Percentiles rank a stretch among this genome's conserved stretches.
These are phyloP conservation scores for Polychaeton citri DNA, from an alignment of 2,329 filamentous ascomycete species.

Conservation along the genomic window DNA sequence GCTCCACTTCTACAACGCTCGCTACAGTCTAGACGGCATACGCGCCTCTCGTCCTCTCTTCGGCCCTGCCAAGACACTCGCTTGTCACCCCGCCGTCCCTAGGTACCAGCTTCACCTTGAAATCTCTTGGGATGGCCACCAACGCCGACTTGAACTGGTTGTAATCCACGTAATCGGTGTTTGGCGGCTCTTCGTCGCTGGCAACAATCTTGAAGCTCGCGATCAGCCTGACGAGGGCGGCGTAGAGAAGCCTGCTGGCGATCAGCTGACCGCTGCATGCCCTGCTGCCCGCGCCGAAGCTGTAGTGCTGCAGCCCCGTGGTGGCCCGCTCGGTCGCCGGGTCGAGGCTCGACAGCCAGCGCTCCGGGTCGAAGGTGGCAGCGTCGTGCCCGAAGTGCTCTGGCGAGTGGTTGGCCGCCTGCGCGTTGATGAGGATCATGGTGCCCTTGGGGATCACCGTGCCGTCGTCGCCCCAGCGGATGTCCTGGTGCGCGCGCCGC, in stretches of 20 bases:
- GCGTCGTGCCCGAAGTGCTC: slow-evolving; percentile 37
- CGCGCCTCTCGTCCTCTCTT: slow-evolving; percentile 33
- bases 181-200: slow-evolving; percentile 37
- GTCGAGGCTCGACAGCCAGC: slow-evolving; percentile 29
- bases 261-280: slow-evolving; percentile 41
- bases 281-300: slow-evolving; percentile 39
- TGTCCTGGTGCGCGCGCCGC: slow-evolving; percentile 36
- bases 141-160: slow-evolving; percentile 47
- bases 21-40: too few species aligned
- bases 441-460: slow-evolving; percentile 39
- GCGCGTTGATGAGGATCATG: slow-evolving; percentile 43
- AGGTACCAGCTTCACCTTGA: slow-evolving; percentile 44
- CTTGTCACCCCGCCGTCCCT: slow-evolving; percentile 28
- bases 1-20: too few species aligned
- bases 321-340: slow-evolving; percentile 21
- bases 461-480: slow-evolving; percentile 30
- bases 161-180: slow-evolving; percentile 50
- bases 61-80: slow-evolving; percentile 30
- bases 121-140: slow-evolving; percentile 46
- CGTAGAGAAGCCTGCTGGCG: slow-evolving; percentile 36
- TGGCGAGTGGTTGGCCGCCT: slow-evolving; percentile 40
- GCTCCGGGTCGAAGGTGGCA: slow-evolving; percentile 35
- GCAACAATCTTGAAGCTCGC: slow-evolving; percentile 38
- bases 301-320: slow-evolving; percentile 28
- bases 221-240: slow-evolving; percentile 37